These are phyloP conservation scores for Kockiozyma suomiensis DNA, from an alignment of 805 yeast genomes.

Conservation along the genomic window DNA sequence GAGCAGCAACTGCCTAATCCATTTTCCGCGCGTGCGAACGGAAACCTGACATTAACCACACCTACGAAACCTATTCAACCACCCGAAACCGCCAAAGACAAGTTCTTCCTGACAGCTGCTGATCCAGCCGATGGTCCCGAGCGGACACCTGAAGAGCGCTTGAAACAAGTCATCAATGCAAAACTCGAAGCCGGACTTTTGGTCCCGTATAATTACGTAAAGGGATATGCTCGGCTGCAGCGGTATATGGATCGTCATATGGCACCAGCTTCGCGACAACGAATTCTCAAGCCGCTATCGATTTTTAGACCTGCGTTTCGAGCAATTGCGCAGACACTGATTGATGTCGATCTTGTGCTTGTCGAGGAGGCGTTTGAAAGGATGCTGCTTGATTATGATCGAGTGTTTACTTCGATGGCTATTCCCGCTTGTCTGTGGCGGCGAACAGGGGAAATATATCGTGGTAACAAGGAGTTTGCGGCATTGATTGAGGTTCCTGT, in stretches of 20 bases:
- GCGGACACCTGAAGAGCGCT: constrained; percentile 88
- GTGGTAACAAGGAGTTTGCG: constrained; percentile 96
- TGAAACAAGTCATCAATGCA: constrained; percentile 91
- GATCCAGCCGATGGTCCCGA: constrained; percentile 83
- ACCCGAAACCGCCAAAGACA: constrained; percentile 79
- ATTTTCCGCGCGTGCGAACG: constrained; percentile 26
- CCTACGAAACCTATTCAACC: constrained; percentile 6
- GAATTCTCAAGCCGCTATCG: constrained; percentile 82
- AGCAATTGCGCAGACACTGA: constrained; percentile 85
- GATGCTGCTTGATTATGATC: constrained; percentile 87
- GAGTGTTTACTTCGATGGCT: constrained; percentile 96
- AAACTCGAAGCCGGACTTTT: constrained; percentile 90
- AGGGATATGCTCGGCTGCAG: constrained; percentile 88
- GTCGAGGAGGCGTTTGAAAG: constrained; percentile 95
- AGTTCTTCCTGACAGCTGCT: constrained; percentile 93
- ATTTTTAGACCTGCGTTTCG: constrained; percentile 90
- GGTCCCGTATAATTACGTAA: constrained; percentile 91
- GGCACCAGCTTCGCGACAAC: constrained; percentile 78
- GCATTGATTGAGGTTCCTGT: constrained; percentile 85
- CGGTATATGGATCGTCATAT: constrained; percentile 90
- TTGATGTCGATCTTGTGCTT: constrained; percentile 85
- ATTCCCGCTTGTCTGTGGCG: constrained; percentile 98
- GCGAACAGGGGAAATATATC: constrained; percentile 91
- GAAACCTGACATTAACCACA: constrained; percentile 25
- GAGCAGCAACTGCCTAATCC: background rate